These are phyloP conservation scores for Chalara sp. DNA, from an alignment of 2,329 filamentous ascomycete species.

Conservation along the genomic window DNA sequence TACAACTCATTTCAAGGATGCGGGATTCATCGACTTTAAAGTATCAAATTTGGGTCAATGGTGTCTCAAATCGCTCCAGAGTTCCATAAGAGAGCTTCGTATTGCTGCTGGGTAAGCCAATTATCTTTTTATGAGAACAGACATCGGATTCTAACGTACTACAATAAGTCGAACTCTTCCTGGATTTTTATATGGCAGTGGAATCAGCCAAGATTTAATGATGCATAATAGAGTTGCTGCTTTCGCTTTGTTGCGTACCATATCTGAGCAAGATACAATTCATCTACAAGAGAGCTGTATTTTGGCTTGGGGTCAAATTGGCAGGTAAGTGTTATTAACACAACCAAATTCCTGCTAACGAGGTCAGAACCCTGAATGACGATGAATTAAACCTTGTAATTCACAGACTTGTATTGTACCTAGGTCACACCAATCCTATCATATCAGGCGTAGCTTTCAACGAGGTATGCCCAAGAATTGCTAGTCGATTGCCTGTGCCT, in stretches of 20 bases:
- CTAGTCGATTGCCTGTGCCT: background rate
- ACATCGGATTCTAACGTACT: constrained; percentile 10
- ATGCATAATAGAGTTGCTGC: constrained; percentile 62
- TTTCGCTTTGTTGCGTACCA: constrained; percentile 62
- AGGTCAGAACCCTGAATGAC: constrained; percentile 59
- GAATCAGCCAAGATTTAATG: constrained; percentile 35
- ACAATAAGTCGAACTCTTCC: constrained; percentile 51
- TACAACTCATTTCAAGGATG: constrained; percentile 56
- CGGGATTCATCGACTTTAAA: constrained; percentile 58
- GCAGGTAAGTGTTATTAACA: constrained; percentile 42
- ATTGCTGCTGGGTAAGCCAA: constrained; percentile 61
- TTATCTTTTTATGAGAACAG: background rate
- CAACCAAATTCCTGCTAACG: constrained; percentile 4
- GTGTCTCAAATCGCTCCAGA: constrained; percentile 74
- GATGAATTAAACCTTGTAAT: constrained; percentile 83
- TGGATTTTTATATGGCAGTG: constrained; percentile 53
- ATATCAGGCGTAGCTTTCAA: constrained; percentile 77
- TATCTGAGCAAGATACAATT: constrained; percentile 62
- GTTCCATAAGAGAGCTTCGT: constrained; percentile 78
- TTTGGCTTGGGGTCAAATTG: constrained; percentile 79
- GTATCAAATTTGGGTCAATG: constrained; percentile 66
- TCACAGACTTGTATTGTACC: constrained; percentile 75
- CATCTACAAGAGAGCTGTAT: constrained; percentile 78
- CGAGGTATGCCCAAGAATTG: constrained; percentile 44
- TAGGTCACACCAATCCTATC: constrained; percentile 76